These are phyloP conservation scores for Tuber melanosporum DNA, from an alignment of 495 filamentous ascomycete genomes.

Conservation along the genomic window DNA sequence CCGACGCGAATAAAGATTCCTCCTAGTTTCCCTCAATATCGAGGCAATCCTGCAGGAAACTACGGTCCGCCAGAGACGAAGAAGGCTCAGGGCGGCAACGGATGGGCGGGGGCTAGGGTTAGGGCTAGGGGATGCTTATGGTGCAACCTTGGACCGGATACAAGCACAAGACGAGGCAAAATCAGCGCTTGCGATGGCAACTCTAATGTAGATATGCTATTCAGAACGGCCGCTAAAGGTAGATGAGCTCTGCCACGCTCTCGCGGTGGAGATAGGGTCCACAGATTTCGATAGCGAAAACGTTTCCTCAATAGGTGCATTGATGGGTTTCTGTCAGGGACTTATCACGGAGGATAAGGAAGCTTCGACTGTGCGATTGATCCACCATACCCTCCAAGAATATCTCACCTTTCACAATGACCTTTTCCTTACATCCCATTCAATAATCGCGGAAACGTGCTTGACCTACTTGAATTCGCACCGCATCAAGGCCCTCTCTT, in stretches of 20 bases:
- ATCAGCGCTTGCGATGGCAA: background rate
- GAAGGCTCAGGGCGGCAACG: background rate
- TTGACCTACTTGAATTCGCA: no score
- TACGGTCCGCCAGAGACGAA: background rate
- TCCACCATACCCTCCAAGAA: no score
- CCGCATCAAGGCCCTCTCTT: no score
- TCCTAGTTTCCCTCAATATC: background rate
- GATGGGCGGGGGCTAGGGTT: background rate
- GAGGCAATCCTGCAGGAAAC: background rate
- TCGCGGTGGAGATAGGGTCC: no score
- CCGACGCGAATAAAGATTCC: background rate
- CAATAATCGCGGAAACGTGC: background rate
- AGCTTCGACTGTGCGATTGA: background rate
- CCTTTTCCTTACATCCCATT: no score
- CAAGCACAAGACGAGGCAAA: background rate
- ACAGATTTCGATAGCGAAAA: no score
- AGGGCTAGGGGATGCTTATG: background rate
- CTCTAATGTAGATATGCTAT: background rate
- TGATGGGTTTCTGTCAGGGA: background rate
- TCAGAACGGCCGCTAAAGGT: no score
- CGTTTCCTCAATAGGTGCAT: no score
- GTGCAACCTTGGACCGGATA: background rate
- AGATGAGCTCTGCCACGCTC: no score
- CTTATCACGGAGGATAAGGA: slow-evolving; percentile 18
- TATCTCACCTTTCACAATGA: no score